These are phyloP conservation scores for Neodidymelliopsis sp. DNA, from an alignment of 2,329 filamentous ascomycete genomes.

Conservation along the genomic window DNA sequence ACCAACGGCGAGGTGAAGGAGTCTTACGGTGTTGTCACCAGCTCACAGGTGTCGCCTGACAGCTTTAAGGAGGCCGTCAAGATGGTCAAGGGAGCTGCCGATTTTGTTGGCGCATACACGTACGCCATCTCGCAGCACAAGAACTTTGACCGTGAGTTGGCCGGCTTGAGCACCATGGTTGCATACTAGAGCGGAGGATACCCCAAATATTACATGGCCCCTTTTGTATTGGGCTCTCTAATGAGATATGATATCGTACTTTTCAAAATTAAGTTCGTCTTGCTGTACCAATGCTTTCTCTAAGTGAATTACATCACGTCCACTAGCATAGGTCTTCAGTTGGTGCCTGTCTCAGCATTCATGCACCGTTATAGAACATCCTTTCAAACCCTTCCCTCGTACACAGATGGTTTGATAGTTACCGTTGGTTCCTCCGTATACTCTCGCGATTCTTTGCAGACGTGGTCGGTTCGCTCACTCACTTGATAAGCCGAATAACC, in stretches of 20 bases:
- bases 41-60: constrained; percentile 60
- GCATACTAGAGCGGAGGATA: constrained; percentile 64
- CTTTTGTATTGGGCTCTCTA: neutral
- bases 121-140: constrained; percentile 74
- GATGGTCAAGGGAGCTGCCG: constrained; percentile 71
- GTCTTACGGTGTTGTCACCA: constrained; percentile 80
- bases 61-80: constrained; percentile 67
- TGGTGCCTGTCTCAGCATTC: no score
- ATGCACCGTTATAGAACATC: no score
- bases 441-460: no score
- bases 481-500: no score
- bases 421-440: no score
- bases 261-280: neutral
- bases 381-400: no score
- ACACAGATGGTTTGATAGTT: no score
- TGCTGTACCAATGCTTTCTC: no score
- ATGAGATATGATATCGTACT: neutral
- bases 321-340: no score
- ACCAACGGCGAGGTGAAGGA: constrained; percentile 63
- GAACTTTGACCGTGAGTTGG: constrained; percentile 76
- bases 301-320: no score
- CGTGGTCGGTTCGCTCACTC: no score
- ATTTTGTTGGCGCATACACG: constrained; percentile 76
- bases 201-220: neutral
- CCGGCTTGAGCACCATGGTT: constrained; percentile 71